phyloP scores from a whole-genome alignment of 495 filamentous ascomycete genomes.

The Talaromyces trachyspermus region DNA sequence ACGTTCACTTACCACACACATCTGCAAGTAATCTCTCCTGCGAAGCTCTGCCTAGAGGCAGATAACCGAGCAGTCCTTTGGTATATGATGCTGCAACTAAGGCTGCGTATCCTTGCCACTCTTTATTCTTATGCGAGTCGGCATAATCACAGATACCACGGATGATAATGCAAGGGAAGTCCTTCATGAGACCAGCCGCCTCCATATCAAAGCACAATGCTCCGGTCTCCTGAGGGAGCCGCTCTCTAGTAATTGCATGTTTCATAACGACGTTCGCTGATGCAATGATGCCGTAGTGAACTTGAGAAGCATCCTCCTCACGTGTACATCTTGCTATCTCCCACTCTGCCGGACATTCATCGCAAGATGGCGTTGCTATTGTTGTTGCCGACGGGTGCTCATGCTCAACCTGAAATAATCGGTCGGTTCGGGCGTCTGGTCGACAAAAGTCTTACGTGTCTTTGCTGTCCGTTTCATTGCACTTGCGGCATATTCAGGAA shows the following conservation, averaged over 20 bases:
- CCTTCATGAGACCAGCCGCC: conserved; percentile 24
- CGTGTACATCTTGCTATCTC: conserved; percentile 9
- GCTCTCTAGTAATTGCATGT: conserved; percentile 22
- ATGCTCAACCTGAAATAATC: too few relatives aligned
- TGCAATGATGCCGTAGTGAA: conserved; percentile 33
- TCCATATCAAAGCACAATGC: conserved; percentile 28
- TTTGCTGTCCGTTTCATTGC: too few relatives aligned
- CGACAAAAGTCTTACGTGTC: background rate
- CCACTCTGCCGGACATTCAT: conserved; percentile 12
- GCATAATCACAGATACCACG: conserved; percentile 31
- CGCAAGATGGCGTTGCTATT: conserved; percentile 11
- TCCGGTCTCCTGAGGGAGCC: conserved; percentile 21
- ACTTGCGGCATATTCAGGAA: background rate
- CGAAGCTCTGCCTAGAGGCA: too few relatives aligned
- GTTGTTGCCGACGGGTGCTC: too few relatives aligned
- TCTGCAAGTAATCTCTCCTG: too few relatives aligned
- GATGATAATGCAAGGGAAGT: conserved; percentile 27
- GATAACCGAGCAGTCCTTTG: conserved; percentile 24
- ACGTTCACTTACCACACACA: too few relatives aligned
- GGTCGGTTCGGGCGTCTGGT: too few relatives aligned
- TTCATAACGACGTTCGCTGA: conserved; percentile 32
- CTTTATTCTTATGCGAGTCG: conserved; percentile 30
- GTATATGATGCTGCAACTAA: conserved; percentile 23
- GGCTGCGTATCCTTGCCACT: conserved; percentile 29
- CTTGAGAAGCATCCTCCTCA: conserved; percentile 4